These are phyloP conservation scores for Gaeumannomyces sp. DNA, from an alignment of 2,329 filamentous ascomycete species.

Conservation along the genomic window DNA sequence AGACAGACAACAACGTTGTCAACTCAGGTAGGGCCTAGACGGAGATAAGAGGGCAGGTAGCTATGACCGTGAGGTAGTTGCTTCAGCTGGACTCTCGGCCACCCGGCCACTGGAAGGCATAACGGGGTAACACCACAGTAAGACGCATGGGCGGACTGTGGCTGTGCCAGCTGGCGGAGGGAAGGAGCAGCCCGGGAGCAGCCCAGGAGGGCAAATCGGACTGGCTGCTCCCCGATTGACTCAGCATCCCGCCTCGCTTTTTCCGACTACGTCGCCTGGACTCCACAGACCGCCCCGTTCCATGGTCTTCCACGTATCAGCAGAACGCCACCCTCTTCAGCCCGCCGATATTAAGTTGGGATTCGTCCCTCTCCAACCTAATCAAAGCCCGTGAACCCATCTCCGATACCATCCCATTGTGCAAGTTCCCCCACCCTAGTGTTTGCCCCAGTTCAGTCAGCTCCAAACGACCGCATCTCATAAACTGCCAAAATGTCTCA, in stretches of 20 bases:
- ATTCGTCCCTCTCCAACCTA: not conserved
- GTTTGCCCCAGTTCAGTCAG: not conserved
- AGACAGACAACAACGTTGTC: too few species aligned
- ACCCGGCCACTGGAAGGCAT: not conserved
- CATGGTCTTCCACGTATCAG: not conserved
- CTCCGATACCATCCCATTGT: not conserved
- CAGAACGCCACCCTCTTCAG: slow-evolving; percentile 4
- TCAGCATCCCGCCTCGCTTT: slow-evolving; percentile 15
- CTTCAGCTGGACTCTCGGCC: not conserved
- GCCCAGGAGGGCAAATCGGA: not conserved
- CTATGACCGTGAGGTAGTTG: not conserved
- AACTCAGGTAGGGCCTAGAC: not conserved
- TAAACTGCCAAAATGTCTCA: not conserved
- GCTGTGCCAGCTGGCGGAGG: not conserved
- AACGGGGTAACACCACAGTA: not conserved
- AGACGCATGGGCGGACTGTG: not conserved
- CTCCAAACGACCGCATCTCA: not conserved
- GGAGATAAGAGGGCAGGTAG: too few species aligned
- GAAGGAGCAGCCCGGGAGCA: not conserved
- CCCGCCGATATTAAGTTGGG: slow-evolving; percentile 2
- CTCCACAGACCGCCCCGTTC: slow-evolving; percentile 1
- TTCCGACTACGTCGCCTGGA: not conserved
- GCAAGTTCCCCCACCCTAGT: not conserved
- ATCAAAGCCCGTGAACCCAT: not conserved
- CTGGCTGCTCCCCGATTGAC: slow-evolving; percentile 24